Base-by-base conservation (phyloP, 1,284 basidiomycete species). In the Naganishia albida region DNA sequence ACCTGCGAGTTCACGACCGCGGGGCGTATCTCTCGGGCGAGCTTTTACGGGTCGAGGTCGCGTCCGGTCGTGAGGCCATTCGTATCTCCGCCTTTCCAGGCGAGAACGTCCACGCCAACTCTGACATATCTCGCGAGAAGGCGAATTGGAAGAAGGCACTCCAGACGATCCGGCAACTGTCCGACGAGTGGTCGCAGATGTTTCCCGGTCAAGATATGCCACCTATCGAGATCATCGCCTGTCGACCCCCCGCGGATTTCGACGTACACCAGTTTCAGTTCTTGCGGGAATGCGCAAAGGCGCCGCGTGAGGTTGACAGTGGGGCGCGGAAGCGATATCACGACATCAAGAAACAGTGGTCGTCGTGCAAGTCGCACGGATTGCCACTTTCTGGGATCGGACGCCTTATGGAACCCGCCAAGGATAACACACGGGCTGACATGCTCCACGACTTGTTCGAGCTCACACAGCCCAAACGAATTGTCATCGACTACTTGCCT, bases 61-160 rank as follows among this genome's bases (percentile, higher is more conserved):
- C 34, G 51, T 52, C 51, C 15, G 30, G 34, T 20, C 51, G 16
- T 7, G 51, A 52, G n/a, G 51, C 51, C 7, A 34, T 52, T 3
- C 28, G 30, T 3, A 38, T 52, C 51, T 52, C 51, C n/a, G 51
- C 34, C 16, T 52, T 52, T 52, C 51, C 34, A 8, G 51, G 51
- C 34, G 49, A 51, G 26, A 34, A 51, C 4, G 12, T 13, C 7
- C 4, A 34, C 2, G 34, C 18, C 18, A n/a, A 30, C 6, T 30
- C 25, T n/a, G 26, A 30, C 25, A 51, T 30, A 3, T 30, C 49
- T 13, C 26, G 7, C 3, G 26, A 30, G 30, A 34, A 34, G 28
- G 49, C 49, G 26, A 34, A 51, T n/a, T 52, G 51, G 51, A 13
- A 34, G 15, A 52, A 20, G 18, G 51, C 30, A 15, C 34, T 52